These are phyloP conservation scores for Gossypium turneri DNA, from an alignment of 345 rosid genomes.

Conservation along the genomic window DNA sequence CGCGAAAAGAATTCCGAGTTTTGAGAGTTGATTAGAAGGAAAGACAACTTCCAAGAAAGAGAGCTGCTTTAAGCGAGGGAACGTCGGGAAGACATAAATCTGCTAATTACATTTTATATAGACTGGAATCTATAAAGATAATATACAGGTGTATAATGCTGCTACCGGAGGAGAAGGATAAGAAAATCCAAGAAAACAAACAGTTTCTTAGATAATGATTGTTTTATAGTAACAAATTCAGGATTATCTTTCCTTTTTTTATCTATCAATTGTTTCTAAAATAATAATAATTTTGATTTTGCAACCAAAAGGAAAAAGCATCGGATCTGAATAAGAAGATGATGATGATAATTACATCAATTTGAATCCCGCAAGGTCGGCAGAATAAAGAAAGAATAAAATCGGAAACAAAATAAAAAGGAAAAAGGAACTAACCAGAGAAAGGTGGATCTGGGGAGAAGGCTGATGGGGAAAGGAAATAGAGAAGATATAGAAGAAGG, in stretches of 20 bases:
- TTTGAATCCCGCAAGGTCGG: background rate
- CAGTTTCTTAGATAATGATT: background rate
- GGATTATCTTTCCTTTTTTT: background rate
- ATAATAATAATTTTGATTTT: background rate
- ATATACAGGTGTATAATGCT: background rate
- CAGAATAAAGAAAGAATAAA: background rate
- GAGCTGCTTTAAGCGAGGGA: too few species aligned
- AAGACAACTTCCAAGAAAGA: too few species aligned
- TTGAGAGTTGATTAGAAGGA: too few species aligned
- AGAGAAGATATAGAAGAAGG: background rate
- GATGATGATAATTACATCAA: background rate
- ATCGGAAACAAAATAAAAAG: background rate
- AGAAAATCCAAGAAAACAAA: background rate
- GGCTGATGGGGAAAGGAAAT: constrained; percentile 13
- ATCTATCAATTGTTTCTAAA: background rate
- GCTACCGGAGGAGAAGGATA: background rate
- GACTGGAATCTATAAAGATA: background rate
- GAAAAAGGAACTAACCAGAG: constrained; percentile 12
- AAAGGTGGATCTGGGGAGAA: constrained; percentile 24
- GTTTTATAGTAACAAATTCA: background rate
- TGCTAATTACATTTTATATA: background rate
- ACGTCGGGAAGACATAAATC: background rate
- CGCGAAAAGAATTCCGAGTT: too few species aligned
- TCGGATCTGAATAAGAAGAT: background rate
- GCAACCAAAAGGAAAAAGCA: background rate